Evolutionary conservation across 352 stramenopile species (phyloP).

Genomic region (Globisporangium abappressorium): DNA sequence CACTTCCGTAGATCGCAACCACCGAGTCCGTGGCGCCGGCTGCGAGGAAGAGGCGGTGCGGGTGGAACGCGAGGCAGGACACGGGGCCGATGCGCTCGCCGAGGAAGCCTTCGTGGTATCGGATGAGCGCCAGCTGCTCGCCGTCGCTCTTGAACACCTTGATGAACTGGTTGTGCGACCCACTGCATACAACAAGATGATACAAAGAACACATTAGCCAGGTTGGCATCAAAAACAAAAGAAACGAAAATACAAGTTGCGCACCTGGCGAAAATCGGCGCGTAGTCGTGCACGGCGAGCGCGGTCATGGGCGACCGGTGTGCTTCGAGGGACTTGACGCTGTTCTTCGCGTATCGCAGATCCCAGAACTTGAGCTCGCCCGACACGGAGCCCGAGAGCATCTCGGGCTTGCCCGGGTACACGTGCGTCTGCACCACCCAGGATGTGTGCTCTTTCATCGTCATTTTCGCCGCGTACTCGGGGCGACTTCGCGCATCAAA

Average conservation of each 20-base stretch:
- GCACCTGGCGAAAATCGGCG: conserved; percentile 94
- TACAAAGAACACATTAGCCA: background rate
- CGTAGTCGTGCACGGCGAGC: conserved; percentile 93
- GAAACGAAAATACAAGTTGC: background rate
- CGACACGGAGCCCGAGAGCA: conserved; percentile 93
- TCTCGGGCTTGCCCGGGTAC: conserved; percentile 75
- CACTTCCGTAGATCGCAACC: conserved; percentile 91
- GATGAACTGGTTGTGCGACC: conserved; percentile 99
- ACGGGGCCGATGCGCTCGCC: conserved; percentile 96
- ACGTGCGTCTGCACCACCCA: conserved; percentile 95
- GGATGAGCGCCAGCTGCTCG: conserved; percentile 81
- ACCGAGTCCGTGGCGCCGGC: conserved; percentile 95
- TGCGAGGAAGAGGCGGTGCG: conserved; percentile 93
- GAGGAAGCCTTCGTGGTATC: conserved; percentile 96
- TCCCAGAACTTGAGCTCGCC: conserved; percentile 98
- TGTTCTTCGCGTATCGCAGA: conserved; percentile 83
- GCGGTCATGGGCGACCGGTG: conserved; percentile 95
- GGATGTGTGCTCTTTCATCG: conserved; percentile 89
- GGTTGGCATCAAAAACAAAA: conserved; percentile 8
- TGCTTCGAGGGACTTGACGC: conserved; percentile 85
- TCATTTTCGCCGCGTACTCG: conserved; percentile 63
- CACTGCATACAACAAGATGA: conserved; percentile 39
- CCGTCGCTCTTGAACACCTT: conserved; percentile 94
- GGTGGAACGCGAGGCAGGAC: conserved; percentile 97
- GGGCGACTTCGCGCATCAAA: conserved; percentile 91